These are phyloP conservation scores for Tylopilus felleus DNA, from an alignment of 768 basidiomycete species.

Conservation along the genomic window DNA sequence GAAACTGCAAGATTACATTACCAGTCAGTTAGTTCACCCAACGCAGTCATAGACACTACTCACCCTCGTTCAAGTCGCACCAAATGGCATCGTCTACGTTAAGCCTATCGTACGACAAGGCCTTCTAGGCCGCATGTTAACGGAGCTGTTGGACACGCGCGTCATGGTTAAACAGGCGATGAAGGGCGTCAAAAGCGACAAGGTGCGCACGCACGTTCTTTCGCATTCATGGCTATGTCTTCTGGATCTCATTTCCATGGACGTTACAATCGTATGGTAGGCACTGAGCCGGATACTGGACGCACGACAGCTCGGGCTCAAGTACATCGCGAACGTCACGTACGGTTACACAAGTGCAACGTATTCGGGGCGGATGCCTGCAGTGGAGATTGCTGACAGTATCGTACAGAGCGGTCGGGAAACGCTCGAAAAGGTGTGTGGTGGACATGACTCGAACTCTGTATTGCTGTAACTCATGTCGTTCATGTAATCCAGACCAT, in stretches of 20 bases:
- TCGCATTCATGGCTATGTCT: background rate
- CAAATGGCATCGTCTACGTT: conserved; percentile 94
- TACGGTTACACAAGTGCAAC: conserved; percentile 96
- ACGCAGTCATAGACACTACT: background rate
- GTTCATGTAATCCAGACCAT: conserved; percentile 58
- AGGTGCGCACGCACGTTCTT: conserved; percentile 43
- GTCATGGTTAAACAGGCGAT: conserved; percentile 98
- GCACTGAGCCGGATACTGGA: conserved; percentile 73
- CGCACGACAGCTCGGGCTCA: conserved; percentile 88
- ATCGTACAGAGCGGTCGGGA: conserved; percentile 97
- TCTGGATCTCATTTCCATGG: background rate
- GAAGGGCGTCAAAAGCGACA: conserved; percentile 75
- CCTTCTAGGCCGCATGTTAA: conserved; percentile 85
- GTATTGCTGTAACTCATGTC: background rate
- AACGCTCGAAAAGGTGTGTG: conserved; percentile 82
- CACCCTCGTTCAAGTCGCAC: conserved; percentile 60
- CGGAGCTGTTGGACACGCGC: conserved; percentile 87
- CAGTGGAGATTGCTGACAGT: conserved; percentile 95
- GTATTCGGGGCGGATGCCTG: conserved; percentile 96
- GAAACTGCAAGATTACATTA: conserved; percentile 71
- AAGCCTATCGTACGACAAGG: conserved; percentile 82
- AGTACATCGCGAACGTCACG: conserved; percentile 91
- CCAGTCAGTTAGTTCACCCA: conserved; percentile 43
- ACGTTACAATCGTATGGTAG: conserved; percentile 36
- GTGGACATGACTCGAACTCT: background rate